A percentile compares a stretch with the other conserved stretches of the same genome.
Conservation (phyloP, 805 yeast genomes). For the Debaryomyces prosopidis region DNA sequence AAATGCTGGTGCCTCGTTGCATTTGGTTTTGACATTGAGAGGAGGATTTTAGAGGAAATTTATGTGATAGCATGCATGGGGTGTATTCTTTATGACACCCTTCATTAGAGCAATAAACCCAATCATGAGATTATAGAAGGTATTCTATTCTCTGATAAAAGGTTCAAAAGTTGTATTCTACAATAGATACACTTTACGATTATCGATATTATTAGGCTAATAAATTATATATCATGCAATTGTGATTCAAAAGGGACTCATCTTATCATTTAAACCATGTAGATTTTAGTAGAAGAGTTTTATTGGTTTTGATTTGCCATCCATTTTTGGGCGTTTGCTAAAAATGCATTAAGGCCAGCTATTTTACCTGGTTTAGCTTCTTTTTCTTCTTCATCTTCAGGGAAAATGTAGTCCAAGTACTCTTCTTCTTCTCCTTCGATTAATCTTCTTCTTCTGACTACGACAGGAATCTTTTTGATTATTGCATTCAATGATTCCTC, state of each 20-base stretch:
- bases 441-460: constrained; percentile 45
- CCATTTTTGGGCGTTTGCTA: constrained; percentile 43
- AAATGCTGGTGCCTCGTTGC: constrained; percentile 82
- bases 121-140: too few species aligned
- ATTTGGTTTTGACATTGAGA: constrained; percentile 86
- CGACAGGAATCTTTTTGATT: constrained; percentile 51
- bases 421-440: constrained; percentile 54
- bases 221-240: too few species aligned
- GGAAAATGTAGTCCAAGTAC: constrained; percentile 61
- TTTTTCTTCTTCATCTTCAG: constrained; percentile 50
- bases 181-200: too few species aligned
- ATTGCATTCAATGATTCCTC: constrained; percentile 35
- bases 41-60: constrained; percentile 56
- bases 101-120: too few species aligned
- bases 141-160: too few species aligned
- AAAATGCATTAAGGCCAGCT: constrained; percentile 34
- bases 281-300: too few species aligned
- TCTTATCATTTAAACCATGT: too few species aligned
- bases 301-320: not conserved
- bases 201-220: too few species aligned
- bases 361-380: constrained; percentile 11
- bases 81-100: too few species aligned
- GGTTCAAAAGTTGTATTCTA: too few species aligned
- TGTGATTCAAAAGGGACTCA: too few species aligned
- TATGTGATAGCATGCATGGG: not conserved